Base-by-base conservation (phyloP, 2,329 filamentous ascomycete genomes). In the Alternaria gansuensis region DNA sequence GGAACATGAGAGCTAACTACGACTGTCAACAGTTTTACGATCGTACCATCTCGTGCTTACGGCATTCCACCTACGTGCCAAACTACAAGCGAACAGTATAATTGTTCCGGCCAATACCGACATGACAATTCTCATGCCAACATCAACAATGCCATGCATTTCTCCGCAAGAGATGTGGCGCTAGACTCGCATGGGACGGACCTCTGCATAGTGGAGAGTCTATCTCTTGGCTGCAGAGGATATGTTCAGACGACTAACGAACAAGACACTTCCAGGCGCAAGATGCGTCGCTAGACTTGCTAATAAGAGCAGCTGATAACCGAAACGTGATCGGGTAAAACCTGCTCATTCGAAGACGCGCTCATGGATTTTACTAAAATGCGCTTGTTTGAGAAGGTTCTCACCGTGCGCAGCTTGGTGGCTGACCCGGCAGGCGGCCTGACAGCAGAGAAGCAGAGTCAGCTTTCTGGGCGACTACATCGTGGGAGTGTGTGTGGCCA, bases 71-170 rank as follows among this genome's bases (percentile, higher is more conserved):
- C 5, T 39, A 11, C 17, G 9, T 11, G 9, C 17, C 17, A 39
- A 23, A 4, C 17, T 23, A 11, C 17, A 4, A 6, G 2, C 17
- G 8, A 4, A 11, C 0, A 3, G 2, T 28, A 6, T 8, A 28
- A 28, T 5, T 0, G 6, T 21, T 3, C 0, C 36, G 1, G 7
- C 10, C 29, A 9, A 10, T 31, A 10, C 29, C 9, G 3, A 28
- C 26, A 2, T 8, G 26, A 28, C 26, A 28, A 28, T 17, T 2
- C 17, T 17, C 17, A 17, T 17, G 17, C 29, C 11, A 5, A 34
- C 11, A 11, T 14, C 23, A 10, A 0, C 0, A 5, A 26, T 9
- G 14, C 11, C 23, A 41, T 10, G 2, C 0, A 1, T 26, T 0
- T 14, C 11, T 0, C 23, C 5, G 14, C 17, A 0, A 14, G 17